Percentiles rank a stretch among this genome's conserved stretches.
phyloP scores from a whole-genome alignment of 2,329 filamentous ascomycete genomes.

The Helotiales sp. region DNA sequence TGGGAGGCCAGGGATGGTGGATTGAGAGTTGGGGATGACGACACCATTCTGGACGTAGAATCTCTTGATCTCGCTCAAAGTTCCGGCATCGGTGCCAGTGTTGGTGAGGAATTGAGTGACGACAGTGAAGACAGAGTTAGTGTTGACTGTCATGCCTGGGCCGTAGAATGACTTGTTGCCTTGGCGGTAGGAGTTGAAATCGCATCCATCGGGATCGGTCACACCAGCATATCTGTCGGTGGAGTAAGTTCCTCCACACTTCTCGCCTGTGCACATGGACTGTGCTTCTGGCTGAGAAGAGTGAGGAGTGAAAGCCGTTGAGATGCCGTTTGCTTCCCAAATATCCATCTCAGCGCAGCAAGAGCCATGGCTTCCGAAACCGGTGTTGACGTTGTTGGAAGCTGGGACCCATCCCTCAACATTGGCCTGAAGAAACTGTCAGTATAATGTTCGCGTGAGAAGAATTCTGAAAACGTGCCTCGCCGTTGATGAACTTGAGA shows the following conservation, averaged over 20 bases:
- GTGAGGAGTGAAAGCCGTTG: conserved; percentile 63
- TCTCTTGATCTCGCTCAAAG: conserved; percentile 58
- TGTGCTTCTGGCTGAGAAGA: conserved; percentile 51
- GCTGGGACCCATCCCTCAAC: conserved; percentile 56
- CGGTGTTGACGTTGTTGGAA: conserved; percentile 56
- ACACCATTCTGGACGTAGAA: conserved; percentile 61
- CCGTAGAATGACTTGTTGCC: conserved; percentile 63
- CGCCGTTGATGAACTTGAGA: conserved; percentile 58
- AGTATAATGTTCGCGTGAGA: background rate
- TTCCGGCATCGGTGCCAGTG: conserved; percentile 53
- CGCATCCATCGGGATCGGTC: conserved; percentile 66
- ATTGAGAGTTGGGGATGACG: conserved; percentile 56
- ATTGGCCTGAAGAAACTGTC: conserved; percentile 52
- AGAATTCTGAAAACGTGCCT: conserved; percentile 42
- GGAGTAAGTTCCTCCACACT: conserved; percentile 47
- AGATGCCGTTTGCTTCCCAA: conserved; percentile 67
- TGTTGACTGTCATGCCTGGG: conserved; percentile 58
- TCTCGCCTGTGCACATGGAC: conserved; percentile 50
- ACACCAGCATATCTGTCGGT: conserved; percentile 56
- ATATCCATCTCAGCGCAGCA: conserved; percentile 74
- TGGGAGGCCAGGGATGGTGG: conserved; percentile 51
- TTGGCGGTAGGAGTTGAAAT: conserved; percentile 65
- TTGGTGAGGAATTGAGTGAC: conserved; percentile 63
- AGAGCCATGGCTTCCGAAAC: conserved; percentile 58
- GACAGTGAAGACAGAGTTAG: conserved; percentile 58